Percentiles rank a stretch among this genome's conserved stretches.
Conservation (phyloP, 805 yeast genomes). For the Sungouiozyma ichnusensis region DNA sequence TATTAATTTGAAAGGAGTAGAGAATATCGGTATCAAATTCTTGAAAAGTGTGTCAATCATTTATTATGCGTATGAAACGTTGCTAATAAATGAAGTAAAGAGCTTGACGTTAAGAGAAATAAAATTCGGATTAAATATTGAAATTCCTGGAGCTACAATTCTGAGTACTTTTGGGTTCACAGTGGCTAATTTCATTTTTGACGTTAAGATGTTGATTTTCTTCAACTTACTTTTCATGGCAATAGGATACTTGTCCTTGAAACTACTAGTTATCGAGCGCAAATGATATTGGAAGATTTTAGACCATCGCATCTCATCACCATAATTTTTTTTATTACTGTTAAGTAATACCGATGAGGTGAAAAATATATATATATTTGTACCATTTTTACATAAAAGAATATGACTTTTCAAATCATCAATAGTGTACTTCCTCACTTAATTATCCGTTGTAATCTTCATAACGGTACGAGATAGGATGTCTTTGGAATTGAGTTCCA, state of each 20-base stretch:
- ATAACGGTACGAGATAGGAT: too few species aligned
- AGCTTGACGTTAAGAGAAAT: conserved; percentile 74
- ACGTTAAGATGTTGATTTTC: conserved; percentile 47
- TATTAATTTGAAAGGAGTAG: conserved; percentile 65
- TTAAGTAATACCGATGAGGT: conserved; percentile 3
- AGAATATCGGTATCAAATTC: conserved; percentile 48
- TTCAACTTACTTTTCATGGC: conserved; percentile 50
- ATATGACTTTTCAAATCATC: not conserved
- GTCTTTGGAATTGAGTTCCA: conserved; percentile 15
- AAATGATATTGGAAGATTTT: too few species aligned
- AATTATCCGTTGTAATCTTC: too few species aligned
- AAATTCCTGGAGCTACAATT: conserved; percentile 96
- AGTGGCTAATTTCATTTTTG: conserved; percentile 63
- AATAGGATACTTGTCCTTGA: conserved; percentile 67
- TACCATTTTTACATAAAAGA: not conserved
- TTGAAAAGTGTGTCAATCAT: conserved; percentile 80
- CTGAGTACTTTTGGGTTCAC: conserved; percentile 91
- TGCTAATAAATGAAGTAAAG: conserved; percentile 86
- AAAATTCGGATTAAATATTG: conserved; percentile 87
- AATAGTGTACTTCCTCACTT: too few species aligned
- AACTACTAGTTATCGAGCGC: conserved; percentile 58
- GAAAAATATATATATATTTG: not conserved
- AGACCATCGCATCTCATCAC: not conserved
- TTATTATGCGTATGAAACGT: conserved; percentile 92
- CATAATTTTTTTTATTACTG: too few species aligned